These are phyloP conservation scores for Wallemia ichthyophaga DNA, from an alignment of 1,284 basidiomycete species.

Conservation along the genomic window DNA sequence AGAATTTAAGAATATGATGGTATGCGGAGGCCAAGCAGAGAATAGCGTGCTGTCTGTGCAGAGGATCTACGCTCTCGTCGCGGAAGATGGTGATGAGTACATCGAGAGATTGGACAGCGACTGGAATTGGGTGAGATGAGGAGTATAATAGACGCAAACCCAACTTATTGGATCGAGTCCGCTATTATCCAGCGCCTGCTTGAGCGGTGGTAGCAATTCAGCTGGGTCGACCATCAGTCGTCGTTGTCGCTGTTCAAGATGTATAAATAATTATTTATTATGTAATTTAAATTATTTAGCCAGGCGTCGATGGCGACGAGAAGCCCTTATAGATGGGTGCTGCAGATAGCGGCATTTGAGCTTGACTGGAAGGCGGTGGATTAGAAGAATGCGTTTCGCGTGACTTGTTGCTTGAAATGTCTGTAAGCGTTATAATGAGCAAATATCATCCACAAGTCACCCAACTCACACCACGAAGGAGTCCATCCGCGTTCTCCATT, in stretches of 20 bases:
- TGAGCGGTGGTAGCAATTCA: background rate
- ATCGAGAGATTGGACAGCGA: background rate
- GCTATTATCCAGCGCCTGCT: background rate
- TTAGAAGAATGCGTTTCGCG: background rate
- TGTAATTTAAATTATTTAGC: background rate
- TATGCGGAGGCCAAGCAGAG: background rate
- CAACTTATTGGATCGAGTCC: background rate
- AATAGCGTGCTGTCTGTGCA: background rate
- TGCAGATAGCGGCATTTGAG: background rate
- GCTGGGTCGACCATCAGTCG: background rate
- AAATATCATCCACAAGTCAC: background rate
- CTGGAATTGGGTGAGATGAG: background rate
- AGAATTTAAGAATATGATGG: background rate
- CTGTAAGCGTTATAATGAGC: conserved; percentile 3
- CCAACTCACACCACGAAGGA: conserved; percentile 19
- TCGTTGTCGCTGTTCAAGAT: background rate
- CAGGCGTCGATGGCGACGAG: background rate
- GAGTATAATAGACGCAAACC: background rate
- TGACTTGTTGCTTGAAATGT: background rate
- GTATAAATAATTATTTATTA: too few relatives aligned
- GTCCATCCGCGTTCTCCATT: conserved; percentile 74
- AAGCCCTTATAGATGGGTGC: background rate
- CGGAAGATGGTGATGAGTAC: background rate
- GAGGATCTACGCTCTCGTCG: background rate
- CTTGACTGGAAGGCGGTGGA: background rate